Conservation (phyloP, 345 rosid species). For the Pistacia integerrima region DNA sequence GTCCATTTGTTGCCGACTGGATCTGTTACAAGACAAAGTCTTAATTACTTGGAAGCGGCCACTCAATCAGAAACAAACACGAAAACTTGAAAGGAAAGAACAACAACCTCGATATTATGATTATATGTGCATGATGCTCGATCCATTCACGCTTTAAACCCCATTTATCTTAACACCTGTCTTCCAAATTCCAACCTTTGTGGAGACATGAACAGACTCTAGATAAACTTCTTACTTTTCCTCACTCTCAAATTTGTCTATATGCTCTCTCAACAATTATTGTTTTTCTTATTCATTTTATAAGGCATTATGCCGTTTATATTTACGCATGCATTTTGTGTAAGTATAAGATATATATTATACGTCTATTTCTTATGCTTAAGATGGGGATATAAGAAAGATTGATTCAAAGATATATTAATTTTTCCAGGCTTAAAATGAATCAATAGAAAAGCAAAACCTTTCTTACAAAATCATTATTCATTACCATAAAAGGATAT, state of each 20-base stretch:
- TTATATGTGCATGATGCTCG: not conserved
- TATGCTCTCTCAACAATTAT: too few relatives aligned
- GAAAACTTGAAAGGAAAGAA: not conserved
- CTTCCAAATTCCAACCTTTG: not conserved
- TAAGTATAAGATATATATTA: too few relatives aligned
- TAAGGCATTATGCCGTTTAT: too few relatives aligned
- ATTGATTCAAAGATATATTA: too few relatives aligned
- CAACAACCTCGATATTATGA: not conserved
- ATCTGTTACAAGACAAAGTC: not conserved
- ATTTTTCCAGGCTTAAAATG: too few relatives aligned
- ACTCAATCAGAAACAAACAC: not conserved
- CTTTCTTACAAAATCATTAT: too few relatives aligned
- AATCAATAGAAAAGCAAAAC: too few relatives aligned
- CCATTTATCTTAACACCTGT: not conserved
- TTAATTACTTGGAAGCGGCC: not conserved
- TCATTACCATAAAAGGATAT: too few relatives aligned
- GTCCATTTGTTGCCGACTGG: conserved; percentile 11
- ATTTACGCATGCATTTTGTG: too few relatives aligned
- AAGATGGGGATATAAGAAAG: too few relatives aligned
- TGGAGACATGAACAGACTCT: not conserved
- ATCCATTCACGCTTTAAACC: not conserved
- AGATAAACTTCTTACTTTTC: not conserved
- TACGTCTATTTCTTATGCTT: too few relatives aligned
- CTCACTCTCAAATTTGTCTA: not conserved
- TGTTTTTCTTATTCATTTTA: too few relatives aligned